Evolutionary conservation across 2,329 filamentous ascomycete species (phyloP).

Genomic region (Capronia coronata): DNA sequence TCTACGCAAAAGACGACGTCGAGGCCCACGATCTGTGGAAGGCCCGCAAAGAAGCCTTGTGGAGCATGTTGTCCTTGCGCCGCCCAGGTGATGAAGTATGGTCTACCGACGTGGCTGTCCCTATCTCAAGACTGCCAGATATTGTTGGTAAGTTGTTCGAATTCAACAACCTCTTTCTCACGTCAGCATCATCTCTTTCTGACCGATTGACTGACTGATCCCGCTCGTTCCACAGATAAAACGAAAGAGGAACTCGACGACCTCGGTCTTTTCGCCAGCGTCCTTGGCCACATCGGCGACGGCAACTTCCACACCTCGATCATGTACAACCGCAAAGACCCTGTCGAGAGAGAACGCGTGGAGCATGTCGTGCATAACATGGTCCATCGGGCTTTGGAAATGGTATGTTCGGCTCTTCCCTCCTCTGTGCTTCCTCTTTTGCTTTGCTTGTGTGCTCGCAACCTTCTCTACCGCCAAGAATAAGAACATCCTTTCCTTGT

Average conservation of each 20-base stretch:
- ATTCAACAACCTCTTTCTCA: no score
- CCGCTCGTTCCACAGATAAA: background rate
- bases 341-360: conserved; percentile 65
- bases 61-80: conserved; percentile 65
- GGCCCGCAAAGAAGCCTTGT: conserved; percentile 75
- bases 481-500: no score
- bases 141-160: conserved; percentile 52
- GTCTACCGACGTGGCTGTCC: conserved; percentile 82
- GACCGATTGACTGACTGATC: no score
- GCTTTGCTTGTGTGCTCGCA: no score
- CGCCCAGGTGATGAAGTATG: conserved; percentile 62
- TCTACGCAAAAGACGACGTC: conserved; percentile 63
- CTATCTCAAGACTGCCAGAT: conserved; percentile 59
- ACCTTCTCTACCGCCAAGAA: no score
- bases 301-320: conserved; percentile 94
- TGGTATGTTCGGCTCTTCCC: conserved; percentile 73
- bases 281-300: conserved; percentile 84
- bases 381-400: conserved; percentile 82
- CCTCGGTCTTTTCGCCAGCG: conserved; percentile 76
- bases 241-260: conserved; percentile 86
- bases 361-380: conserved; percentile 80
- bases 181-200: no score
- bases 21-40: conserved; percentile 77
- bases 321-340: conserved; percentile 68
- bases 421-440: background rate